phyloP scores from a whole-genome alignment of 73 alveolate species.

The Breviolum minutum region DNA sequence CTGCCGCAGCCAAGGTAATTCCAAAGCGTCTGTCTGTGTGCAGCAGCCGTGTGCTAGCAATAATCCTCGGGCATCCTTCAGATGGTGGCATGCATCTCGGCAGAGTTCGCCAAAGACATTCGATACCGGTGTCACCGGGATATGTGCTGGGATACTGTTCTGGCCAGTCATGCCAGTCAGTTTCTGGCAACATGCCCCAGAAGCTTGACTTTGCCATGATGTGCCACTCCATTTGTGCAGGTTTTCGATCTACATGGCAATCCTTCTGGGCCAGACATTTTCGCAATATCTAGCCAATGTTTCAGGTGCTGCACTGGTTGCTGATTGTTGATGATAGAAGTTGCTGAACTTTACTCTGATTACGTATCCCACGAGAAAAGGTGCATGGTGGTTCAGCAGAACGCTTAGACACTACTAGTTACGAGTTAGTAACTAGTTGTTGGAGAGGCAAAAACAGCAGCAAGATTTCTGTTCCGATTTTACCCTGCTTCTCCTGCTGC shows the following conservation, averaged over 20 bases:
- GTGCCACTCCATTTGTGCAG: no score
- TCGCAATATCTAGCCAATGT: slow-evolving; percentile 52
- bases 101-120: not conserved
- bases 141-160: not conserved
- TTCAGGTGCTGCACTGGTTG: slow-evolving; percentile 9
- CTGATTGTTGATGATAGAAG: not conserved
- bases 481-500: no score
- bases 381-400: no score
- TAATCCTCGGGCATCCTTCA: not conserved
- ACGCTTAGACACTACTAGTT: no score
- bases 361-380: no score
- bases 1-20: not conserved
- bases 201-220: not conserved
- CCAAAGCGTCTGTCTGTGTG: slow-evolving; percentile 1
- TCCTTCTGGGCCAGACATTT: slow-evolving; percentile 55
- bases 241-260: not conserved
- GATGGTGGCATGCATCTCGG: slow-evolving; percentile 42
- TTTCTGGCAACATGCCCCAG: not conserved
- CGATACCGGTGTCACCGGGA: not conserved
- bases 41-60: not conserved
- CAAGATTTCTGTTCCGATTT: no score
- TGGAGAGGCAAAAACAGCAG: no score
- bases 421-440: no score
- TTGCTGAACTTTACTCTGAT: not conserved
- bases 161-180: not conserved